Base-by-base conservation (phyloP, 805 yeast genomes). In the Metschnikowia sp. region DNA sequence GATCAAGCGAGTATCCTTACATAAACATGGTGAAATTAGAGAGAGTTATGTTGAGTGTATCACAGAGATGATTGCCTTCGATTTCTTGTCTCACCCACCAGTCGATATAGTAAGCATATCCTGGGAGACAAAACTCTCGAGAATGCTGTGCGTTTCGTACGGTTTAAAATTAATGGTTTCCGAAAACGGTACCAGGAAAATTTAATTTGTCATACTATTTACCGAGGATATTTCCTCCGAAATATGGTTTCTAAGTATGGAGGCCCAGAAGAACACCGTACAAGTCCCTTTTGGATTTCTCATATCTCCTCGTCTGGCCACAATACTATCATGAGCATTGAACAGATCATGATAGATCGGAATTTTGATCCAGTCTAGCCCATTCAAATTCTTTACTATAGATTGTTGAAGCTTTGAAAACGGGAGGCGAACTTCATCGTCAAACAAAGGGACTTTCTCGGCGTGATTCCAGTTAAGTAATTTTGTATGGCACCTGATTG, bases 251-350 rank as follows among this genome's bases (percentile, higher is more conserved):
- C 74, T 54, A 40, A 72, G 60, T 12, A 71, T 59, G 3, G 75
- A 69, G 10, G 61, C 72, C 79, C 82, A 82, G 36, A 82, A 64
- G 15, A 72, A 75, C 32, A 82, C 61, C 0, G 77, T 68, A 2
- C 83, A 76, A 1, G 80, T 66, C 0, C 86, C 86, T 19, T 74
- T 70, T 0, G 81, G 74, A 41, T 77, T 74, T 19, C 70, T 70
- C 32, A 65, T 61, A 2, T 81, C 67, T 0, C 90, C 90, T 47
- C 83, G 74, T 52, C 98, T 75, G 13, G 92, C 88, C 13, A 89
- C 86, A 44, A 92, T 87, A 4, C 86, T 87, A 49, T 86, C 96
- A 60, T 91, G 98, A 0, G 97, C 83, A 63, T 90, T 89, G 59
- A 85, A 71, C 13, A 84, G 76, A 52, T 82, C 83, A 40, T 91